phyloP scores from a whole-genome alignment of 768 basidiomycete genomes.

The Crucibulum laeve region DNA sequence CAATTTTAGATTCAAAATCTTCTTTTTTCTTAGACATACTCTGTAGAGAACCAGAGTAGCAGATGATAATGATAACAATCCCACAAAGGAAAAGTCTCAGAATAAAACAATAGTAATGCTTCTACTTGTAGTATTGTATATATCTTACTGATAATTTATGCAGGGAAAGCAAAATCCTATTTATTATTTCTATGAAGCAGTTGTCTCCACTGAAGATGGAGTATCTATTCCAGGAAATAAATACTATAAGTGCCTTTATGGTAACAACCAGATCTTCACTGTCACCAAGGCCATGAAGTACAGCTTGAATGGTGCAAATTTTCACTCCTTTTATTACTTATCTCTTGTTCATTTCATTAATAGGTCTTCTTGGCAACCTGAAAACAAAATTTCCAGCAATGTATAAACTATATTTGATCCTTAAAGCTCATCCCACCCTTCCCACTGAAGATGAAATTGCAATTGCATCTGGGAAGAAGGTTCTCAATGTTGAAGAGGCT shows the following conservation, averaged over 20 bases:
- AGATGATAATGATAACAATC: no score
- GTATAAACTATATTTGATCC: background rate
- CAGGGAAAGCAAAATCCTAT: background rate
- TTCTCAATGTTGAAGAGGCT: background rate
- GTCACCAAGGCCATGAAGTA: slow-evolving; percentile 9
- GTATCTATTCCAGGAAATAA: background rate
- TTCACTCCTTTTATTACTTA: background rate
- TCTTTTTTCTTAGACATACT: no score
- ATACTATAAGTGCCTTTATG: background rate
- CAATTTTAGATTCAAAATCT: no score
- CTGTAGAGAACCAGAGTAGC: no score
- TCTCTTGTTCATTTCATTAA: background rate
- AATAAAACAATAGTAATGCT: no score
- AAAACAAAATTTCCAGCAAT: background rate
- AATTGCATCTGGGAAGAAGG: slow-evolving; percentile 5
- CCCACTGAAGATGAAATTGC: slow-evolving; percentile 2
- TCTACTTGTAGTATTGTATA: no score
- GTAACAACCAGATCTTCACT: slow-evolving; percentile 10
- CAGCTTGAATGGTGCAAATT: slow-evolving; percentile 7
- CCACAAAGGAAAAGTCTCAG: no score
- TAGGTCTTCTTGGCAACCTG: background rate
- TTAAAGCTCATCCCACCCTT: background rate
- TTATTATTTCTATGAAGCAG: background rate
- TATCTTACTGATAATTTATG: no score
- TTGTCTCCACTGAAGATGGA: background rate